Evolutionary conservation across 805 yeast species (phyloP).

Genomic region (Saccharomycopsis javanensis): DNA sequence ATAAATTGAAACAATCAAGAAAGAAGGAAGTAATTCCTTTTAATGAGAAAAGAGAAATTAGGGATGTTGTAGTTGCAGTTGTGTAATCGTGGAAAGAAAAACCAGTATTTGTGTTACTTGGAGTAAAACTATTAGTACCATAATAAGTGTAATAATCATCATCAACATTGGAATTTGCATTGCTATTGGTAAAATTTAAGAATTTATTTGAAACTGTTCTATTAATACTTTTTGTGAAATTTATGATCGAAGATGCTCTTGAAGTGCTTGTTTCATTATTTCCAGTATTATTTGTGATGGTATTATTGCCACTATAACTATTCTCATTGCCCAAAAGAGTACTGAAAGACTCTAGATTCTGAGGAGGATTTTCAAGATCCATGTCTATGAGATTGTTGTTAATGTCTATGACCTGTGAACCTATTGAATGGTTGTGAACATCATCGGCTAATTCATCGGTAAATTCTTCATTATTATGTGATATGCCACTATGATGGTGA

Average conservation of each 20-base stretch:
- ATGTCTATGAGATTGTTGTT: not conserved
- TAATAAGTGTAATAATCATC: not conserved
- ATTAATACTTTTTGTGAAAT: conserved; percentile 18
- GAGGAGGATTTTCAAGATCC: conserved; percentile 13
- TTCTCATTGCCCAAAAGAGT: conserved; percentile 15
- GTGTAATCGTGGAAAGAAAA: not conserved
- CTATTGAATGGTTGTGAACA: not conserved
- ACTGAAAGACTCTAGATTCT: conserved; percentile 17
- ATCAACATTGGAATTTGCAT: not conserved
- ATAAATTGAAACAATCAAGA: conserved; percentile 2
- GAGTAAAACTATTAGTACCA: not conserved
- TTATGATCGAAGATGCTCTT: conserved; percentile 15
- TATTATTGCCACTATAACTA: conserved; percentile 5
- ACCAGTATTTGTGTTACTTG: not conserved
- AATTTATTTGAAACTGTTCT: conserved; percentile 17
- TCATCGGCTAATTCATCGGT: conserved; percentile 1
- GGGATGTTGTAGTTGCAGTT: not conserved
- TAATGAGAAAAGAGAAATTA: not conserved
- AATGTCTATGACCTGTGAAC: not conserved
- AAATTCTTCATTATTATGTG: not conserved
- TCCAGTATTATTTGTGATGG: not conserved
- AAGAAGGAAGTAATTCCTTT: not conserved
- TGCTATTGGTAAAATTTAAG: conserved; percentile 5
- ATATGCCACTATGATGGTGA: not conserved
- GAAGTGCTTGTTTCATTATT: conserved; percentile 7